phyloP scores from a whole-genome alignment of 331 rosid species.

The Acacia concinna region DNA sequence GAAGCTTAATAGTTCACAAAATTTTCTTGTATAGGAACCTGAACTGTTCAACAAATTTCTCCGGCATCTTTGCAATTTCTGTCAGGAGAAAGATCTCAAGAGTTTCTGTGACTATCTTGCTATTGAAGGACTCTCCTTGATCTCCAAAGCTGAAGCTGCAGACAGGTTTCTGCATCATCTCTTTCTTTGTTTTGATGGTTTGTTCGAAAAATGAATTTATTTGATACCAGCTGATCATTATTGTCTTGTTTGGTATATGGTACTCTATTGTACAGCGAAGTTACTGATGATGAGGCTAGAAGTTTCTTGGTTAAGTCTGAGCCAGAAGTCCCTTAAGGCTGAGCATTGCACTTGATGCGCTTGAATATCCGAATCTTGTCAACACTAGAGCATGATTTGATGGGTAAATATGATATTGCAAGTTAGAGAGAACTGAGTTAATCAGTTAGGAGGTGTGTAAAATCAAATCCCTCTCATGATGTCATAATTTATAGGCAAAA shows the following conservation, averaged over 20 bases:
- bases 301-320: constrained; percentile 64
- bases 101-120: constrained; percentile 68
- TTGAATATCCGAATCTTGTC: background rate
- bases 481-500: background rate
- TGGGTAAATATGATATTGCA: background rate
- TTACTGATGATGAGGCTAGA: constrained; percentile 74
- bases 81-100: constrained; percentile 49
- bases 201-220: background rate
- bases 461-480: background rate
- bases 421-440: background rate
- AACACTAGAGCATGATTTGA: background rate
- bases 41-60: constrained; percentile 80
- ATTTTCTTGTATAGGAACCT: constrained; percentile 68
- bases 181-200: constrained; percentile 14
- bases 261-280: constrained; percentile 54
- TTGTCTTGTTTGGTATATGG: constrained; percentile 26
- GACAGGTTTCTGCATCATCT: constrained; percentile 62
- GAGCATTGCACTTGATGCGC: background rate
- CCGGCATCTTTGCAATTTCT: constrained; percentile 57
- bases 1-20: constrained; percentile 2
- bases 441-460: background rate
- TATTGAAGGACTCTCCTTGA: constrained; percentile 58
- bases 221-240: background rate
- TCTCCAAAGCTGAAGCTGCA: constrained; percentile 69
- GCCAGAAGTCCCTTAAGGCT: constrained; percentile 28